Evolutionary conservation across 2,329 filamentous ascomycete genomes (phyloP).

Genomic region (Aspergillus cejpii): DNA sequence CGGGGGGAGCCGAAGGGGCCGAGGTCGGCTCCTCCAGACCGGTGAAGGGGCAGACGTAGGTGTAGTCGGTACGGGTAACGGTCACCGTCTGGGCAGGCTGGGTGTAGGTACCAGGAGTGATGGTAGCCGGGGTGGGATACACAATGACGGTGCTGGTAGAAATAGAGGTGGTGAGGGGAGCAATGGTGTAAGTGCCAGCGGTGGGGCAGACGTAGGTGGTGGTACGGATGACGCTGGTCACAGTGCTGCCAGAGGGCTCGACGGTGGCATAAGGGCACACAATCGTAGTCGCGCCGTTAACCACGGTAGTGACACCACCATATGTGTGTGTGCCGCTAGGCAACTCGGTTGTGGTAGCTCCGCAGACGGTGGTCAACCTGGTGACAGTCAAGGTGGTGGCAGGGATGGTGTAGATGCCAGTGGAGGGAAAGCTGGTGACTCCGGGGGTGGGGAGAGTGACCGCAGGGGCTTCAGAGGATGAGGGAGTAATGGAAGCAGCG

Average conservation of each 20-base stretch:
- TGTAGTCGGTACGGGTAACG: constrained; percentile 60
- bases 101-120: constrained; percentile 66
- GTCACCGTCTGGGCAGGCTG: constrained; percentile 61
- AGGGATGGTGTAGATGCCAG: constrained; percentile 69
- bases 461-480: constrained; percentile 24
- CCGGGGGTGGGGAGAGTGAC: constrained; percentile 43
- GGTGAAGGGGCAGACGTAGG: constrained; percentile 65
- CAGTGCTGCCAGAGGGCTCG: constrained; percentile 50
- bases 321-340: constrained; percentile 60
- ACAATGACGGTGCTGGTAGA: constrained; percentile 48
- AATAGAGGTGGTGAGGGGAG: constrained; percentile 58
- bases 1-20: constrained; percentile 22
- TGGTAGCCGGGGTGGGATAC: constrained; percentile 60
- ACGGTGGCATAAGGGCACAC: constrained; percentile 64
- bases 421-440: constrained; percentile 53
- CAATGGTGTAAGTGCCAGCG: constrained; percentile 69
- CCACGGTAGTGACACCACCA: constrained; percentile 66
- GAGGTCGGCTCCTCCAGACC: constrained; percentile 33
- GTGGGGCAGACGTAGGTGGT: constrained; percentile 68
- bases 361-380: constrained; percentile 61
- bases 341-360: constrained; percentile 55
- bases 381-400: constrained; percentile 64
- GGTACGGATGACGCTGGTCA: constrained; percentile 60
- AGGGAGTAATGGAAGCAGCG: constrained; percentile 13
- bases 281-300: constrained; percentile 59